These are phyloP conservation scores for Aphanomyces cochlioides DNA, from an alignment of 352 stramenopile genomes.

Conservation along the genomic window DNA sequence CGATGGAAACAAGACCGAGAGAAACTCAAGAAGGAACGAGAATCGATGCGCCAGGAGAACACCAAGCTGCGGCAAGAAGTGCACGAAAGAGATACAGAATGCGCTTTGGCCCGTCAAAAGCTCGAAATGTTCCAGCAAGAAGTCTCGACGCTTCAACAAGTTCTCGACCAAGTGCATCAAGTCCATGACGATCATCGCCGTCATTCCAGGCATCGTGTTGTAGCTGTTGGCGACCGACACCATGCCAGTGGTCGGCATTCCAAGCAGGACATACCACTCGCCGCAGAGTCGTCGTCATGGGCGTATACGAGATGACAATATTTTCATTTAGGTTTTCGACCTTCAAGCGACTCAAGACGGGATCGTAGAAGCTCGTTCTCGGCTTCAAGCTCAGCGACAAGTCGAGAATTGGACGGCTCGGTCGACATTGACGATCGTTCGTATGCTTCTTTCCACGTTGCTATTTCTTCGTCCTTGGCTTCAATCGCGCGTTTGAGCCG, in stretches of 20 bases:
- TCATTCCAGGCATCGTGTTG: neutral
- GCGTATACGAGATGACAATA: neutral
- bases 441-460: slow-evolving; percentile 25
- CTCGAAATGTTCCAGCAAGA: slow-evolving; percentile 33
- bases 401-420: neutral
- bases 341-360: slow-evolving; percentile 50
- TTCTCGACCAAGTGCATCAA: slow-evolving; percentile 13
- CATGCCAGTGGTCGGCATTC: neutral
- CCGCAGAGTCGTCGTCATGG: neutral
- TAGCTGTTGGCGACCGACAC: neutral
- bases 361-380: slow-evolving; percentile 64
- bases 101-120: slow-evolving; percentile 7
- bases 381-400: slow-evolving; percentile 32
- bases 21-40: slow-evolving; percentile 13
- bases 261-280: neutral
- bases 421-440: neutral
- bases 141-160: slow-evolving; percentile 30
- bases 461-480: slow-evolving; percentile 62
- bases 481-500: slow-evolving; percentile 44
- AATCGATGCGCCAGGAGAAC: neutral
- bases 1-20: slow-evolving; percentile 28
- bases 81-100: neutral
- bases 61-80: slow-evolving; percentile 6
- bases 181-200: neutral
- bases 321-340: neutral